These are phyloP conservation scores for Saccharomycopsis selenospora DNA, from an alignment of 805 yeast species.

Conservation along the genomic window DNA sequence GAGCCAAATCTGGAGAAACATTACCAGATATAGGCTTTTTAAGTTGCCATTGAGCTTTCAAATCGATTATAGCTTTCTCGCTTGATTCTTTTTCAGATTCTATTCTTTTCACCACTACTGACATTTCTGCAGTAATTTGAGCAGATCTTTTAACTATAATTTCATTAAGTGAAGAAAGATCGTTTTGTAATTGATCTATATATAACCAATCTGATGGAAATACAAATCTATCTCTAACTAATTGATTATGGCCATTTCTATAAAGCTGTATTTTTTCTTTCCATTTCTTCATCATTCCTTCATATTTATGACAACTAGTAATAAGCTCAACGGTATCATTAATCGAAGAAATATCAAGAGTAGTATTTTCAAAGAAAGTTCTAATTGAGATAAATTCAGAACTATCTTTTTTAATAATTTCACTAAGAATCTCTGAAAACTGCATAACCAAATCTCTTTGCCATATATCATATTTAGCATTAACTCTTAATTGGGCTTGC, in stretches of 20 bases:
- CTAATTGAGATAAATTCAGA: constrained; percentile 30
- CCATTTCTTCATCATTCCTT: constrained; percentile 24
- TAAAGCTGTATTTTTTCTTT: constrained; percentile 22
- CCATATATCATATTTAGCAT: constrained; percentile 52
- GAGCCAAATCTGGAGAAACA: constrained; percentile 37
- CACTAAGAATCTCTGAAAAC: constrained; percentile 35
- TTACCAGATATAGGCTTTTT: constrained; percentile 41
- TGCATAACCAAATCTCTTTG: constrained; percentile 37
- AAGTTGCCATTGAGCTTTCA: constrained; percentile 41
- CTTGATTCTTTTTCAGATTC: constrained; percentile 35
- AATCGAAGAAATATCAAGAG: constrained; percentile 34
- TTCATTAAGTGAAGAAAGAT: constrained; percentile 35
- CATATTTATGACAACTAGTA: constrained; percentile 31
- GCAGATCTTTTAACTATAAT: constrained; percentile 31
- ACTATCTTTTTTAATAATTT: constrained; percentile 28
- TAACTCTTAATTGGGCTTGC: constrained; percentile 46
- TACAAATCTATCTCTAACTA: constrained; percentile 38
- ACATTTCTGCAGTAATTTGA: constrained; percentile 36
- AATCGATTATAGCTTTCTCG: constrained; percentile 26
- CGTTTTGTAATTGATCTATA: constrained; percentile 55
- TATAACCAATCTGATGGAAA: constrained; percentile 50
- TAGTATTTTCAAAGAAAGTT: constrained; percentile 31
- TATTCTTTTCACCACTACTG: constrained; percentile 36
- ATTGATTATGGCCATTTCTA: constrained; percentile 33
- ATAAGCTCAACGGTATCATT: constrained; percentile 34